These are phyloP conservation scores for Penicillium argentinense DNA, from an alignment of 495 filamentous ascomycete species.

Conservation along the genomic window DNA sequence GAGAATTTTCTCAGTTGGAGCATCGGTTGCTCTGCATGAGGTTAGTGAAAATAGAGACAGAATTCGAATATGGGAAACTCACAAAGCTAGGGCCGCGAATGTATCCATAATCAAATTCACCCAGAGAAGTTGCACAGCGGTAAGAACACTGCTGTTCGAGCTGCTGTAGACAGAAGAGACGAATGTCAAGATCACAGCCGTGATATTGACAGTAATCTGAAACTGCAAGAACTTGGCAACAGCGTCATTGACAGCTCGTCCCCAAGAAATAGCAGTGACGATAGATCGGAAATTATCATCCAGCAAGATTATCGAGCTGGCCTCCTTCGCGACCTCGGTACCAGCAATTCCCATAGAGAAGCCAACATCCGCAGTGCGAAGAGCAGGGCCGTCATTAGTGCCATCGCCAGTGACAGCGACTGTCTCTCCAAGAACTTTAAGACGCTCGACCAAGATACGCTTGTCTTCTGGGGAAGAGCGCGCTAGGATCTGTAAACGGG, in stretches of 20 bases:
- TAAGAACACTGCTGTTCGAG: slow-evolving; percentile 69
- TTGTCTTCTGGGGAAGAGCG: slow-evolving; percentile 89
- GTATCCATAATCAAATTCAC: slow-evolving; percentile 96
- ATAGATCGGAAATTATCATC: slow-evolving; percentile 91
- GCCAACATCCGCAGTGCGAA: slow-evolving; percentile 85
- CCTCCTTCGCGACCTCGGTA: slow-evolving; percentile 92
- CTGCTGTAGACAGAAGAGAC: slow-evolving; percentile 71
- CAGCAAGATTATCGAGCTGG: slow-evolving; percentile 87
- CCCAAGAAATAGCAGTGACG: slow-evolving; percentile 87
- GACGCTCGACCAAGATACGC: slow-evolving; percentile 69
- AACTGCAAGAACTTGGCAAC: slow-evolving; percentile 91
- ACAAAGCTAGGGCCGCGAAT: slow-evolving; percentile 80
- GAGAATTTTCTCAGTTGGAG: slow-evolving; percentile 74
- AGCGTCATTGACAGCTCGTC: slow-evolving; percentile 88
- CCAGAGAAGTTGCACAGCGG: slow-evolving; percentile 85
- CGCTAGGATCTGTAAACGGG: slow-evolving; percentile 76
- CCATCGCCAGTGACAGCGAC: slow-evolving; percentile 88
- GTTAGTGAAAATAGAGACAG: slow-evolving; percentile 6
- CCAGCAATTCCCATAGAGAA: slow-evolving; percentile 94
- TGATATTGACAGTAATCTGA: slow-evolving; percentile 90
- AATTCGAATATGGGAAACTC: not conserved
- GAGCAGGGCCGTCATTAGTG: slow-evolving; percentile 85
- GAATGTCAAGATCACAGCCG: slow-evolving; percentile 80
- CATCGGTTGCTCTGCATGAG: slow-evolving; percentile 66
- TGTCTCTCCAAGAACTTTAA: slow-evolving; percentile 73